phyloP scores from a whole-genome alignment of 352 stramenopile genomes.

The Phytophthora cryptogea region DNA sequence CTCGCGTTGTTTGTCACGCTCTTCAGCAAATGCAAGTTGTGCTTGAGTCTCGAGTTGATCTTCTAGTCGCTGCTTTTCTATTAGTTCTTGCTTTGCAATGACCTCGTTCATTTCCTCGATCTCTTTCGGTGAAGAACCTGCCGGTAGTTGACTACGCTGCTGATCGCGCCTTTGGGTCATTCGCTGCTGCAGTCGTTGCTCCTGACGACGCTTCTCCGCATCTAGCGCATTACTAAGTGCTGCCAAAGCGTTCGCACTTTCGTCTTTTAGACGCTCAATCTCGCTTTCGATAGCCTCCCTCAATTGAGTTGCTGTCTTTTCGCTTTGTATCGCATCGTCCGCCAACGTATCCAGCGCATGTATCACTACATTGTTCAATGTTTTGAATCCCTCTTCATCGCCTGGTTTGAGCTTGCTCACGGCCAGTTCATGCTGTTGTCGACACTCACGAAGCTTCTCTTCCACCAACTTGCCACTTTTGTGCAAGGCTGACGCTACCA shows the following conservation, averaged over 20 bases:
- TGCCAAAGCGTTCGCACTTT: slow-evolving; percentile 18
- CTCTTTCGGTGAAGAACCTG: slow-evolving; percentile 16
- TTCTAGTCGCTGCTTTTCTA: slow-evolving; percentile 28
- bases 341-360: slow-evolving; percentile 18
- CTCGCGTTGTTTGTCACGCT: slow-evolving; percentile 27
- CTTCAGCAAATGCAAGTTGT: slow-evolving; percentile 25
- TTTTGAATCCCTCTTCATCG: neutral
- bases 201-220: slow-evolving; percentile 31
- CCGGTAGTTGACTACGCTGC: slow-evolving; percentile 22
- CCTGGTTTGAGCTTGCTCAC: slow-evolving; percentile 20
- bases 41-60: slow-evolving; percentile 31
- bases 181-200: slow-evolving; percentile 33
- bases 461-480: slow-evolving; percentile 25
- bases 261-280: slow-evolving; percentile 26
- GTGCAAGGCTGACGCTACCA: slow-evolving; percentile 15
- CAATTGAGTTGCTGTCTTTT: slow-evolving; percentile 1
- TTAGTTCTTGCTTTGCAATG: slow-evolving; percentile 27
- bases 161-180: slow-evolving; percentile 29
- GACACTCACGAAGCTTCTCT: slow-evolving; percentile 18
- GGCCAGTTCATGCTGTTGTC: slow-evolving; percentile 26
- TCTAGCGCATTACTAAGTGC: slow-evolving; percentile 19
- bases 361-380: slow-evolving; percentile 8
- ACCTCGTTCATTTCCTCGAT: slow-evolving; percentile 23
- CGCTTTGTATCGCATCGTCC: slow-evolving; percentile 9
- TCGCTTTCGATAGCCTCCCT: slow-evolving; percentile 20